These are phyloP conservation scores for Pontederia paniculata DNA, from an alignment of 176 grass and related monocot genomes.

Conservation along the genomic window DNA sequence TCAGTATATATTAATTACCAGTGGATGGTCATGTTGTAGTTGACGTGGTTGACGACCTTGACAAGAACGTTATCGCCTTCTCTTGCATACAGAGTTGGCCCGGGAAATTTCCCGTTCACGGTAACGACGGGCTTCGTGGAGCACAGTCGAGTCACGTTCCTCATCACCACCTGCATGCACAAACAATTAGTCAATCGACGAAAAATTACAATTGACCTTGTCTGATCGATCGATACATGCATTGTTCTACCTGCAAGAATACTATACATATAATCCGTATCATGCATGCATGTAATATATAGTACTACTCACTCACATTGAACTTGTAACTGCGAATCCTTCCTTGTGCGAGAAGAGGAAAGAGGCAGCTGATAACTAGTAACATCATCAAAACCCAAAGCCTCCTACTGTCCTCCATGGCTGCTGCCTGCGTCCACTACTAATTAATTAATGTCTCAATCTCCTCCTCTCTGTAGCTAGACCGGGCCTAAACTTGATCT, in stretches of 20 bases:
- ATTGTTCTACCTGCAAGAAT: too few species aligned
- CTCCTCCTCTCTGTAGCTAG: too few species aligned
- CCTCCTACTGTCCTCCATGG: too few species aligned
- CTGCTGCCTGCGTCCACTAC: too few species aligned
- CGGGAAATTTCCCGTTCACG: constrained; percentile 70
- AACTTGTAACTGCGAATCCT: constrained; percentile 60
- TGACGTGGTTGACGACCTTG: constrained; percentile 61
- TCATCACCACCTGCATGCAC: constrained; percentile 40
- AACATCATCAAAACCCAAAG: not conserved
- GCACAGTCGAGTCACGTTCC: constrained; percentile 62
- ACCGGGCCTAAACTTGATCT: too few species aligned
- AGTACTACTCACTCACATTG: constrained; percentile 29
- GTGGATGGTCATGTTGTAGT: constrained; percentile 68
- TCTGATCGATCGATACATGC: not conserved
- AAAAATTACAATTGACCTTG: not conserved
- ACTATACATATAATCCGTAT: not conserved
- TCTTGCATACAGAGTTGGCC: constrained; percentile 44
- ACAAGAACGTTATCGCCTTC: constrained; percentile 62
- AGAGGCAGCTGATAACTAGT: not conserved
- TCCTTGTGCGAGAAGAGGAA: constrained; percentile 10
- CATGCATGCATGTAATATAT: not conserved
- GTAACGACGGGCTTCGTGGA: constrained; percentile 62
- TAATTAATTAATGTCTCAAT: too few species aligned
- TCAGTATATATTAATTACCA: too few species aligned
- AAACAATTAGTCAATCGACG: not conserved